Percentiles rank a stretch among this genome's conserved stretches.
phyloP scores from a whole-genome alignment of 345 rosid species.

The Syzygium aqueum region DNA sequence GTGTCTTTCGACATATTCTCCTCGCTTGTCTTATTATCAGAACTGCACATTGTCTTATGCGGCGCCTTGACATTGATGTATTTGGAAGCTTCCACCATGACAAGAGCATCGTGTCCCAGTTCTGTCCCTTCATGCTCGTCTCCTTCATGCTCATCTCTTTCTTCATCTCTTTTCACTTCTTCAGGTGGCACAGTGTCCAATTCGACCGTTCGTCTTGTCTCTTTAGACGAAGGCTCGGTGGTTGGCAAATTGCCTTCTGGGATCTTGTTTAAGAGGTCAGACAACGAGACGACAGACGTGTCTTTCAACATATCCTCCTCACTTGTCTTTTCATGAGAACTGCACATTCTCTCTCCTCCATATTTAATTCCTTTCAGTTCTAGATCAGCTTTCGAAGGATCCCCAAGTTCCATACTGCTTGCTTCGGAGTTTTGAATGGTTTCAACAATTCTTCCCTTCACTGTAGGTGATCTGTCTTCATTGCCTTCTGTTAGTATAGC shows the following conservation, averaged over 20 bases:
- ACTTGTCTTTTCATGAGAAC: constrained; percentile 4
- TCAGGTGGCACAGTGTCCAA: constrained; percentile 8
- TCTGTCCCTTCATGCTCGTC: constrained; percentile 30
- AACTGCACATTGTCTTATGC: constrained; percentile 18
- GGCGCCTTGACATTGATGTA: constrained; percentile 35
- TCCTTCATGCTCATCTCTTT: constrained; percentile 9
- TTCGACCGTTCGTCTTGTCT: constrained; percentile 9
- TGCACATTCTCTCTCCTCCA: constrained; percentile 7
- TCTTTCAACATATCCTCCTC: constrained; percentile 16
- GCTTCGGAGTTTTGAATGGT: constrained; percentile 5
- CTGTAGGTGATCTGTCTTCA: constrained; percentile 8
- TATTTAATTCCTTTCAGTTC: background rate
- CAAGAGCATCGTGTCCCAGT: constrained; percentile 46
- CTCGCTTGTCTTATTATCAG: constrained; percentile 6
- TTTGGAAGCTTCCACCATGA: constrained; percentile 50
- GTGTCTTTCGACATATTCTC: constrained; percentile 18
- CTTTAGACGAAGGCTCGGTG: constrained; percentile 8
- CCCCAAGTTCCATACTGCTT: constrained; percentile 6
- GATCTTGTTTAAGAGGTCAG: constrained; percentile 36
- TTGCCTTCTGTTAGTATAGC: constrained; percentile 5
- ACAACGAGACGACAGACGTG: constrained; percentile 24
- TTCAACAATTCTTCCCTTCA: constrained; percentile 15
- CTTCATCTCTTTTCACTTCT: constrained; percentile 38
- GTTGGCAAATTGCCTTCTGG: constrained; percentile 8
- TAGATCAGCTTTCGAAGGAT: constrained; percentile 2